phyloP scores from a whole-genome alignment of 2,329 filamentous ascomycete genomes.

The Stachybotrys elegans region DNA sequence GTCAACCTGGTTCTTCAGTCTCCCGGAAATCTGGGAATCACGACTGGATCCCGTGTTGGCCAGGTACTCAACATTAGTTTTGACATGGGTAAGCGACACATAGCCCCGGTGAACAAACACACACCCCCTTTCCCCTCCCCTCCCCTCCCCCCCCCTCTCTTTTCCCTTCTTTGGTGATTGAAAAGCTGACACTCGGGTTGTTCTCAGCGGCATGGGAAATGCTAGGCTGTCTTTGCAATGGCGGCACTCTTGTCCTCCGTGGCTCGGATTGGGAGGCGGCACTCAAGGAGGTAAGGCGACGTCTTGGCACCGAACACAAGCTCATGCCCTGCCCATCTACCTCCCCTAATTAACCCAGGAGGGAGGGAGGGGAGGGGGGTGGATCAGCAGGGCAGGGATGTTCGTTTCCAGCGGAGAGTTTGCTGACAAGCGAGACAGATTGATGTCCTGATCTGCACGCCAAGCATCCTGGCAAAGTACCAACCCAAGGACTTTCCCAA shows the following conservation, averaged over 20 bases:
- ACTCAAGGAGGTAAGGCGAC: constrained; percentile 34
- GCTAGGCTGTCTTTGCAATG: constrained; percentile 49
- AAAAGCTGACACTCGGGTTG: neutral
- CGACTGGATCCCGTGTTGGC: constrained; percentile 43
- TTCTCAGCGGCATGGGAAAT: constrained; percentile 53
- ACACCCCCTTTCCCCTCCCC: neutral
- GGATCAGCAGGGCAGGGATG: no score
- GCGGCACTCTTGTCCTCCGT: constrained; percentile 48
- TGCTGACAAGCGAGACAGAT: constrained; percentile 25
- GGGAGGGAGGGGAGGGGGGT: no score
- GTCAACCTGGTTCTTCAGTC: constrained; percentile 46
- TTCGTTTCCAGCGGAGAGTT: no score
- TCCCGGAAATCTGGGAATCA: constrained; percentile 46
- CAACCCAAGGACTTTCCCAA: constrained; percentile 39
- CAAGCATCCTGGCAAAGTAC: constrained; percentile 48
- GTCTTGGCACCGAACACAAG: neutral
- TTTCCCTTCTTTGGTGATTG: no score
- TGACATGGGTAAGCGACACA: constrained; percentile 48
- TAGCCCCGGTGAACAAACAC: neutral
- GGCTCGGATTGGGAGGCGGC: constrained; percentile 44
- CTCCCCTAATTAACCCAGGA: neutral
- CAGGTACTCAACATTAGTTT: constrained; percentile 54
- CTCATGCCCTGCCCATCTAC: neutral
- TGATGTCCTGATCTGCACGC: constrained; percentile 51
- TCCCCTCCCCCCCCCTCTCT: no score